Evolutionary conservation across 2,329 filamentous ascomycete genomes (phyloP), one percentile per base, ranked within the genome.

Genomic region (Tolypocladium endophyticum): DNA sequence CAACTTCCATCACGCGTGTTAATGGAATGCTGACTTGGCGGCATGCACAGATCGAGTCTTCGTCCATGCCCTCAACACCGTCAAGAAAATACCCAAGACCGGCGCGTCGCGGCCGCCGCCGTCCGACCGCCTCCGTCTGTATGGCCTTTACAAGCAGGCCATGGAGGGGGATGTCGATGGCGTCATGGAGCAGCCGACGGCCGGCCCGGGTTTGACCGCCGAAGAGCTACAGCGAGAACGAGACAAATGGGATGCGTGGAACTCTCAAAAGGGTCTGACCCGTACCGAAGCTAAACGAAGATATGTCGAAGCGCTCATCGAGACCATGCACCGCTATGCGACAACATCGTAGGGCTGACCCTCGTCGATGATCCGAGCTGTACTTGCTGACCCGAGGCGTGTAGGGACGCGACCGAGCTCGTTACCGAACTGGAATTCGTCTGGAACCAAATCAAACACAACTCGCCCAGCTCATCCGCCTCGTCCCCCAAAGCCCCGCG

Each of bases 101-200:
- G 93, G 94, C 64, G 91, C 91, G 58, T 86, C 90, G 63, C 88
- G 94, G 63, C 94, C 94, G 54, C 94, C 94, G 55, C 85, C 92
- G 2, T 79, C 83, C 62, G 92, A 95, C 70, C 88, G 94, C 60
- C 81, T 99, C 67, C 89, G 89, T 61, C 88, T 99, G 63, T 99
- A 99, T 87, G 94, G 94, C 64, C 82, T 99, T 65, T 99, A 99
- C 79, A 99, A 99, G 73, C 94, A 99, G 76, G 92, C 92, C 63
- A 97, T 97, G 94, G 92, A 99, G 78, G 94, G 94, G 56, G 91
- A 99, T 74, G 92, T 97, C 39, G 89, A 94, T 66, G 90, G 90
- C 56, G 91, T 97, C 56, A 95, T 97, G 88, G 87, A 93, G 68
- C 84, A 92, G 54, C 93, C 94, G 45, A 78, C 77, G 50, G 68